phyloP scores from a whole-genome alignment of 2,329 filamentous ascomycete genomes.

The Colletotrichum lentis region DNA sequence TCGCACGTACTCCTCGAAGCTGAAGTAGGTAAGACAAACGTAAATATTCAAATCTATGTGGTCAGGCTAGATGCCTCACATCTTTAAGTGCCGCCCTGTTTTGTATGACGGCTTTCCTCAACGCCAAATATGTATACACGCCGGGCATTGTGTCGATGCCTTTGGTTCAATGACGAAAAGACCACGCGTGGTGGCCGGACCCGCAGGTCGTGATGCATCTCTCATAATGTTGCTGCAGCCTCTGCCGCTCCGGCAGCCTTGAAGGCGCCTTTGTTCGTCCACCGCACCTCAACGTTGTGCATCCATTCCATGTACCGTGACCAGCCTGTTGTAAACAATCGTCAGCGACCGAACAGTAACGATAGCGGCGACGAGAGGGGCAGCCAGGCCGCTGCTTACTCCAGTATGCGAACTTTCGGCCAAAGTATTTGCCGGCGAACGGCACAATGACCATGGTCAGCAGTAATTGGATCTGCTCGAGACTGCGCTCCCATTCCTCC shows the following conservation, averaged over 20 bases:
- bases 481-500: constrained; percentile 90
- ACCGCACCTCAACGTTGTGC: constrained; percentile 77
- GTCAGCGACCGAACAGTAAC: neutral
- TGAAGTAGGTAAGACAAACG: neutral
- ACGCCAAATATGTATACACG: constrained; percentile 31
- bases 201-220: no score
- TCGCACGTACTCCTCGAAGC: neutral
- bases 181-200: neutral
- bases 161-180: neutral
- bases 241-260: constrained; percentile 70
- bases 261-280: constrained; percentile 70
- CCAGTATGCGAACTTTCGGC: constrained; percentile 95
- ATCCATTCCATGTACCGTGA: constrained; percentile 94
- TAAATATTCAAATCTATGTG: constrained; percentile 14
- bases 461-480: constrained; percentile 92
- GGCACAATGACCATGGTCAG: constrained; percentile 95
- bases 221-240: constrained; percentile 64
- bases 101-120: constrained; percentile 22
- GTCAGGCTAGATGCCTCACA: constrained; percentile 8
- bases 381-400: constrained; percentile 64
- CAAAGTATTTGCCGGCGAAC: constrained; percentile 93
- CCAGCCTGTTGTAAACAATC: constrained; percentile 72
- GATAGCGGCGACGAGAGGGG: neutral
- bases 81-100: constrained; percentile 20
- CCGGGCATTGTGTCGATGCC: neutral